Percentiles rank a stretch among this genome's conserved stretches.
phyloP scores from a whole-genome alignment of 192 early-diverging fungal species.

The Paraglomus brasilianum region DNA sequence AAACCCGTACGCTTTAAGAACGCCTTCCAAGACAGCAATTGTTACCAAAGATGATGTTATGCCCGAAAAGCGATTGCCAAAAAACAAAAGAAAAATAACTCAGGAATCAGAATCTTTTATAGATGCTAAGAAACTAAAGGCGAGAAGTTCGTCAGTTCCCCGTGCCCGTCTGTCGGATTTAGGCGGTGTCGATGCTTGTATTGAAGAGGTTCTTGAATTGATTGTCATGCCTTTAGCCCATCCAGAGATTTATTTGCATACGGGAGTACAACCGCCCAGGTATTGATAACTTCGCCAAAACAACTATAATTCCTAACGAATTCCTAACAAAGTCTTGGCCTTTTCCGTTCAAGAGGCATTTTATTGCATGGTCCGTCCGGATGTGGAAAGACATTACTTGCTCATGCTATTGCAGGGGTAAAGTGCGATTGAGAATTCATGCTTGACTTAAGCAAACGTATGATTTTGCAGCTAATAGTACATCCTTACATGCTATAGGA shows the following conservation, averaged over 20 bases:
- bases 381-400: constrained; percentile 94
- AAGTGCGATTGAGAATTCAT: constrained; percentile 8
- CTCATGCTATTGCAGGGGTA: constrained; percentile 94
- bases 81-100: neutral
- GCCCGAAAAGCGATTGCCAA: too few relatives aligned
- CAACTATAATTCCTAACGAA: neutral
- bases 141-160: constrained; percentile 35
- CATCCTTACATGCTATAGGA: constrained; percentile 48
- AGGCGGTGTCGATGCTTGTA: constrained; percentile 89
- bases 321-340: neutral
- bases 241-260: constrained; percentile 88
- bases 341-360: constrained; percentile 63
- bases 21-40: neutral
- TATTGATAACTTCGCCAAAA: constrained; percentile 9
- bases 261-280: constrained; percentile 87
- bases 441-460: too few relatives aligned
- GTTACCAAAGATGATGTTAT: neutral
- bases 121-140: neutral
- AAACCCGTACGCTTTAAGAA: neutral
- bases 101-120: neutral
- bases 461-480: constrained; percentile 17
- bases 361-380: constrained; percentile 96
- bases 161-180: constrained; percentile 69
- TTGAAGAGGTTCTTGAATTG: constrained; percentile 87
- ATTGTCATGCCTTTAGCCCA: constrained; percentile 93